phyloP scores from a whole-genome alignment of 305 asterid species.

The Fraxinus sp. region DNA sequence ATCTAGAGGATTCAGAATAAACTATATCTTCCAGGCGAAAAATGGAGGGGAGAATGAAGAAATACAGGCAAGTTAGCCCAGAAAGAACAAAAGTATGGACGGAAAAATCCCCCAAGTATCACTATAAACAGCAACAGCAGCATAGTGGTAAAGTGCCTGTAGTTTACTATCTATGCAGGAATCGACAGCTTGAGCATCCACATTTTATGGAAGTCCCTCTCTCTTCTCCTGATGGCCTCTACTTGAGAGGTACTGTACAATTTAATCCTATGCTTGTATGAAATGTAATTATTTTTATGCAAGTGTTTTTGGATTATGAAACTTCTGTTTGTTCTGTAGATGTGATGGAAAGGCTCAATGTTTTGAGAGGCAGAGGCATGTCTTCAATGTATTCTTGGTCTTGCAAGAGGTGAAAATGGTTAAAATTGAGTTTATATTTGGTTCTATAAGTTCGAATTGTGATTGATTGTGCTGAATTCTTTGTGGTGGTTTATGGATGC shows the following conservation, averaged over 20 bases:
- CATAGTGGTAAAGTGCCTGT: background rate
- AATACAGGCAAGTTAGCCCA: constrained; percentile 61
- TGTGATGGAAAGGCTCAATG: constrained; percentile 75
- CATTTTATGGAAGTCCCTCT: constrained; percentile 49
- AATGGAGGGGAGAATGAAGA: constrained; percentile 71
- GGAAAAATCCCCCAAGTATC: constrained; percentile 73
- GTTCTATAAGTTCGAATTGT: background rate
- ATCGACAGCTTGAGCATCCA: constrained; percentile 54
- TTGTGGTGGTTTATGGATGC: constrained; percentile 25
- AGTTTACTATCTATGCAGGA: constrained; percentile 6
- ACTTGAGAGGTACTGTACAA: constrained; percentile 35
- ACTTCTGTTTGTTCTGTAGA: constrained; percentile 44
- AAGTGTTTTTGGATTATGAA: background rate
- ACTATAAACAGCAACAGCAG: constrained; percentile 26
- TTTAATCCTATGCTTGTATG: background rate
- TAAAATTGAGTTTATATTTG: background rate
- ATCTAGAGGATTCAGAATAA: constrained; percentile 18
- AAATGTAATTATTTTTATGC: background rate
- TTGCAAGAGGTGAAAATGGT: constrained; percentile 72
- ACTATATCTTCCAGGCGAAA: constrained; percentile 13
- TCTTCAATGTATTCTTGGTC: constrained; percentile 93
- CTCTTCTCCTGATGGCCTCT: constrained; percentile 47
- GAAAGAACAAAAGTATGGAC: constrained; percentile 88
- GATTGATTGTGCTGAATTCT: background rate
- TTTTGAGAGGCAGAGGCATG: constrained; percentile 80